Conservation (phyloP, 306 rosid species). For the Styphnolobium japonicum region DNA sequence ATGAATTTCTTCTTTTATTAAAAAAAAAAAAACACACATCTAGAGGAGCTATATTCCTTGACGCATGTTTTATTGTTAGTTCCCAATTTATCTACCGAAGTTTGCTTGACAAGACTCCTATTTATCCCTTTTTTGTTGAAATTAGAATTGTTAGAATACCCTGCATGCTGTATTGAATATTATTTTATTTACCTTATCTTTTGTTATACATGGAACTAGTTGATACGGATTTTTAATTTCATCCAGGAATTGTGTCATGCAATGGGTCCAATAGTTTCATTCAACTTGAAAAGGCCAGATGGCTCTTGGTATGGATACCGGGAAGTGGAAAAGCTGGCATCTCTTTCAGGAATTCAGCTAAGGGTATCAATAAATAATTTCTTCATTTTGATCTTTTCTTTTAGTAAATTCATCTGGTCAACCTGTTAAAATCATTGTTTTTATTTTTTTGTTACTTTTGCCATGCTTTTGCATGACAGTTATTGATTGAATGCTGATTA, state of each 20-base stretch:
- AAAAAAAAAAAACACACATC: too few species aligned
- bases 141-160: neutral
- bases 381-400: neutral
- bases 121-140: neutral
- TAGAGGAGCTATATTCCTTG: too few species aligned
- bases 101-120: neutral
- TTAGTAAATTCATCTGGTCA: neutral
- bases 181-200: neutral
- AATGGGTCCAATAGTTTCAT: constrained; percentile 74
- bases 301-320: constrained; percentile 93
- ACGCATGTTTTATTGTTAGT: neutral
- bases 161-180: neutral
- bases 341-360: constrained; percentile 82
- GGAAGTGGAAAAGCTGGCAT: constrained; percentile 95
- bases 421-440: neutral
- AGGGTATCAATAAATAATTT: constrained; percentile 59
- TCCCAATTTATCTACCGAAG: neutral
- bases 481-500: constrained; percentile 9
- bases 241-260: constrained; percentile 49
- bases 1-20: too few species aligned
- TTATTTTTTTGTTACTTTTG: neutral
- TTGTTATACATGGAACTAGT: neutral
- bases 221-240: constrained; percentile 16
- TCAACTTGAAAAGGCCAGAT: constrained; percentile 81
- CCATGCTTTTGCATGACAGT: neutral